Percentiles rank a stretch among this genome's conserved stretches.
phyloP scores from a whole-genome alignment of 2,329 filamentous ascomycete species.

The Eutypa lata region DNA sequence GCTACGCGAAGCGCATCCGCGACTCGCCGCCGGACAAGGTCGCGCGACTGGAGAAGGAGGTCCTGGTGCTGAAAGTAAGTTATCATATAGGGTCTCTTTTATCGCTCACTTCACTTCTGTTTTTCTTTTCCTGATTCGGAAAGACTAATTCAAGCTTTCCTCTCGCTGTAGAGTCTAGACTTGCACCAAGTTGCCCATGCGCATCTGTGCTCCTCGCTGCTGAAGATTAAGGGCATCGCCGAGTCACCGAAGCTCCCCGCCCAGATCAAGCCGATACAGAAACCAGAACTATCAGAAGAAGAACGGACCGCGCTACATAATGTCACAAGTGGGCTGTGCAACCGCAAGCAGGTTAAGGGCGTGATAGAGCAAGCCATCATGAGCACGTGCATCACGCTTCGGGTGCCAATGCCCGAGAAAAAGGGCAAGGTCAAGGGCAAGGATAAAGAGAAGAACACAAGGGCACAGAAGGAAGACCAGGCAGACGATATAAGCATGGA shows the following conservation, averaged over 20 bases:
- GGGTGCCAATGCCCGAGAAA: slow-evolving; percentile 46
- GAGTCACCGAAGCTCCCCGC: slow-evolving; percentile 49
- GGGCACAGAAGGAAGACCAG: slow-evolving; percentile 19
- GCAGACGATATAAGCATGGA: slow-evolving; percentile 16
- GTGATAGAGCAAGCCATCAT: slow-evolving; percentile 46
- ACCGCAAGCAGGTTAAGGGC: slow-evolving; percentile 47
- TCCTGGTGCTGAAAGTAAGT: slow-evolving; percentile 53
- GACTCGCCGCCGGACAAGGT: slow-evolving; percentile 51
- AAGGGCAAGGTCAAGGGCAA: slow-evolving; percentile 30
- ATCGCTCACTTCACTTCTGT: no score
- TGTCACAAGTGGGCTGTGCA: slow-evolving; percentile 57
- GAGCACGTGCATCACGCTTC: slow-evolving; percentile 46
- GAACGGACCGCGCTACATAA: slow-evolving; percentile 52
- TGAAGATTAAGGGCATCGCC: slow-evolving; percentile 52
- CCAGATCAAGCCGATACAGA: slow-evolving; percentile 45
- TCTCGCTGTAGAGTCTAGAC: slow-evolving; percentile 47
- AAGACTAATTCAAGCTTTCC: slow-evolving; percentile 7
- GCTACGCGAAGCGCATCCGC: slow-evolving; percentile 59
- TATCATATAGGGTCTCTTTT: no score
- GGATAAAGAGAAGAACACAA: slow-evolving; percentile 25
- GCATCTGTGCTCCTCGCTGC: slow-evolving; percentile 52
- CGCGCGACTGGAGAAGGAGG: slow-evolving; percentile 59
- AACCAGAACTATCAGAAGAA: slow-evolving; percentile 50
- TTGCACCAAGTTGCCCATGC: slow-evolving; percentile 55
- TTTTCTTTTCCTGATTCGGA: no score